Evolutionary conservation across 129 eudicot species (phyloP).

Genomic region (Calendula officinalis): DNA sequence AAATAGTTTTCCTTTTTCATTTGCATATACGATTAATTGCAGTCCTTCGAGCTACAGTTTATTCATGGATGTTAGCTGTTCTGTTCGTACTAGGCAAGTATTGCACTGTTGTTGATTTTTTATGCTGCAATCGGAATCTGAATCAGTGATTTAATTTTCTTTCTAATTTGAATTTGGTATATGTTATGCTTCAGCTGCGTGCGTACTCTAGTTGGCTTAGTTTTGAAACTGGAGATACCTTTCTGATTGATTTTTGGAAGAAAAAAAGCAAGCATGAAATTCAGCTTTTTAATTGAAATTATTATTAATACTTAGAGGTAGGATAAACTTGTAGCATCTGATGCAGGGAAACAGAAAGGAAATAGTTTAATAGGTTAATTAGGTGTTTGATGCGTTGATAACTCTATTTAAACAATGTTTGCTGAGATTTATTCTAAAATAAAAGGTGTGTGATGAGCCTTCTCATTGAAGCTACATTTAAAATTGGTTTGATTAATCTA

Average conservation of each 20-base stretch:
- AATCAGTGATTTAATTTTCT: background rate
- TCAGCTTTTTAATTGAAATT: background rate
- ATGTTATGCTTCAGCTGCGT: background rate
- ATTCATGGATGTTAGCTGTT: no score
- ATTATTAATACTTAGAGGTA: background rate
- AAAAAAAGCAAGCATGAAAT: slow-evolving; percentile 5
- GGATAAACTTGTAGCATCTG: slow-evolving; percentile 22
- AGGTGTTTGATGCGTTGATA: slow-evolving; percentile 33
- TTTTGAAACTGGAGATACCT: slow-evolving; percentile 2
- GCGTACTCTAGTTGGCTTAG: background rate
- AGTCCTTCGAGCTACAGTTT: no score
- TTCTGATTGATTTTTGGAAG: slow-evolving; percentile 12
- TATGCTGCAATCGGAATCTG: background rate
- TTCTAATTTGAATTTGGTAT: background rate
- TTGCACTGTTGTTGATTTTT: background rate
- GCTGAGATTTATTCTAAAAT: slow-evolving; percentile 11
- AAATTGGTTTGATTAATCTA: slow-evolving; percentile 17
- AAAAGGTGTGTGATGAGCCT: slow-evolving; percentile 24
- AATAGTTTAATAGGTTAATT: slow-evolving; percentile 23
- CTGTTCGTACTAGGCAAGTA: no score
- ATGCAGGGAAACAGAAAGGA: slow-evolving; percentile 11
- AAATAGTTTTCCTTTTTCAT: background rate
- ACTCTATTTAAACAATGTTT: slow-evolving; percentile 11
- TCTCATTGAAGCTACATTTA: slow-evolving; percentile 27
- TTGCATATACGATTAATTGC: background rate